Evolutionary conservation across 148 eudicot genomes (phyloP), one percentile per base, ranked within the genome.

Genomic region (Silene uniflora): DNA sequence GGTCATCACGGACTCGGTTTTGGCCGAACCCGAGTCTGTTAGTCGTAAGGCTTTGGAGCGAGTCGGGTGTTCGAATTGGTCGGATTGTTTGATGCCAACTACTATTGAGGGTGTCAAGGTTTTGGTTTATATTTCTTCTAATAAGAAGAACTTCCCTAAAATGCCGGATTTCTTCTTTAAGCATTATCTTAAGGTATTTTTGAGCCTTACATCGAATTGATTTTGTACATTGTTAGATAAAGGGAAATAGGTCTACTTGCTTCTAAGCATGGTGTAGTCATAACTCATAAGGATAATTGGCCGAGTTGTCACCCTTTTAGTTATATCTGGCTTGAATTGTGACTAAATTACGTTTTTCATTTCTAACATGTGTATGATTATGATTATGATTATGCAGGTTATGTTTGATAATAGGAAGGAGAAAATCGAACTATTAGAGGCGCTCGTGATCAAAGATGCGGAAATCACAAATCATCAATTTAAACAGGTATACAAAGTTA

Each of bases 81-180:
- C 72, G 6, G 88, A 85, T 2, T 62, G 75, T 32, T 64, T 90
- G 73, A 14, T 90, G 83, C 93, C 93, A 54, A 56, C 27, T 46
- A 60, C 84, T 22, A 72, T 67, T 47, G 84, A 82, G 25, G 90
- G 82, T 39, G 71, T 85, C 4, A 82, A 82, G 61, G 3, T 21
- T 6, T 56, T 77, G 16, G 67, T 88, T 64, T 27, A 75, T 4
- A 11, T 76, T 75, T 82, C 79, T 4, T 62, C 75, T n/a, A 78
- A 83, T 16, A 81, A 70, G 73, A 52, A 23, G 22, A 70, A 76
- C 24, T 32, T 83, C 44, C 82, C 81, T 6, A 67, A 77, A 82
- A 13, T 83, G 39, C 88, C 89, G 19, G 24, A 56, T 32, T 80
- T 76, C 27, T 32, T 84, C 56, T 87, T 25, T 59, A 80, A 68